phyloP scores from a whole-genome alignment of 2,329 filamentous ascomycete genomes.

The Phyllosticta paracitricarpa region DNA sequence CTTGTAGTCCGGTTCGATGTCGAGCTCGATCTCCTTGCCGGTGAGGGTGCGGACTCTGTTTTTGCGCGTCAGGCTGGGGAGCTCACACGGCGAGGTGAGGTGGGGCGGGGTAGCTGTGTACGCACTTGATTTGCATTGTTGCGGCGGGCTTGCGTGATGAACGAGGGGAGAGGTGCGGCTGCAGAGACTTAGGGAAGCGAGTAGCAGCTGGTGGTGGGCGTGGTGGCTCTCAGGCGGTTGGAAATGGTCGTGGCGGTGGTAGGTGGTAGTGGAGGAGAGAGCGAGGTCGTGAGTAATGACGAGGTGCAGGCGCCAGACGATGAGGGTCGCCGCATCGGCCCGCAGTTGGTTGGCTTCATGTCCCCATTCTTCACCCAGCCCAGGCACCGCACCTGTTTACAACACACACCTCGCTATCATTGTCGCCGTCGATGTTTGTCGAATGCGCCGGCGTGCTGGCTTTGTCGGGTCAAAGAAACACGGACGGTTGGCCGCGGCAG shows the following conservation, averaged over 20 bases:
- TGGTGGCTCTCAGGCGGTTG: neutral
- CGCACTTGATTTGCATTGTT: conserved; percentile 24
- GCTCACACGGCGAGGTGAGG: neutral
- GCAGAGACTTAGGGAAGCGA: neutral
- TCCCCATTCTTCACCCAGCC: neutral
- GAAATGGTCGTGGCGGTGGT: neutral
- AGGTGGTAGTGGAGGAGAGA: neutral
- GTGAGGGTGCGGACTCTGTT: conserved; percentile 89
- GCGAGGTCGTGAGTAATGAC: neutral
- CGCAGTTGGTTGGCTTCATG: neutral
- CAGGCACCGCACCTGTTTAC: neutral
- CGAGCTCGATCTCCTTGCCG: conserved; percentile 97
- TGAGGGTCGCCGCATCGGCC: neutral
- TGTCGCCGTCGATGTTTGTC: neutral
- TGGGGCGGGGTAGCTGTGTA: conserved; percentile 3
- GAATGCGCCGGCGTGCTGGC: neutral
- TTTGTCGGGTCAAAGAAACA: neutral
- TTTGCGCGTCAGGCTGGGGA: conserved; percentile 6
- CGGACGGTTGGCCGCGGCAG: neutral
- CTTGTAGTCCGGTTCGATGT: conserved; percentile 91
- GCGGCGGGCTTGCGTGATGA: neutral
- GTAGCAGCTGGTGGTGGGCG: neutral
- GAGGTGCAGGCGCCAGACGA: neutral
- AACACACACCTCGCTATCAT: neutral
- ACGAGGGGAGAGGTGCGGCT: neutral